Evolutionary conservation across 371 early-diverging fungal genomes (phyloP), one percentile per base, ranked within the genome.

Genomic region (Batkoa obscura): DNA sequence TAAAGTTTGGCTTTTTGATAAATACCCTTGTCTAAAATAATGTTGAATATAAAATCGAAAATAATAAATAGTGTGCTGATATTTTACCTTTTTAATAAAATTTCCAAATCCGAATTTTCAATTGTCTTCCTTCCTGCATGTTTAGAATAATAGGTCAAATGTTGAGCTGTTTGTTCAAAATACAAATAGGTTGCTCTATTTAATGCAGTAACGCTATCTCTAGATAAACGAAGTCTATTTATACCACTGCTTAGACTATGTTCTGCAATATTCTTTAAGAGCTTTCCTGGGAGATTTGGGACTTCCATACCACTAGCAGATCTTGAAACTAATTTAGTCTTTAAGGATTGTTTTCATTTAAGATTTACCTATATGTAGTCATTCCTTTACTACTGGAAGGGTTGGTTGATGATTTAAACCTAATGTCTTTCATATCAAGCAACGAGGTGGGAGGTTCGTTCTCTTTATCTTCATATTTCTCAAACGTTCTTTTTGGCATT

Each of bases 251-350:
- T 15, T 9, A 47, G 48, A 8, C 48, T 30, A 15, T 23, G 15
- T 47, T 47, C 48, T 23, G 48, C 48, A n/a, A 47, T 47, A 47
- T 32, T n/a, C 48, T 47, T 47, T 4, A 47, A 23, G 15, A 47
- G 48, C 23, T 32, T 47, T 23, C 31, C 48, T 15, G 48, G 48
- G 12, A 47, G 48, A 30, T 30, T 47, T 15, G 48, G 48, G 15
- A 47, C 48, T 23, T 4, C n/a, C 15, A 47, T 47, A 15, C 48
- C 48, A 4, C 31, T n/a, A 30, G 48, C 15, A 47, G 48, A 47
- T 30, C 48, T 47, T 23, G 23, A 23, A 23, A 23, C 23, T 23
- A 23, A 23, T 23, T 23, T 23, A 23, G 23, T 23, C 23, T 23
- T 23, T 23, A 23, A 23, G 23, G 23, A 23, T 23, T 23, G 23